A percentile compares a stretch with the other conserved stretches of the same genome.
phyloP scores from a whole-genome alignment of 176 grass and related monocot species.

The Microstegium vimineum region DNA sequence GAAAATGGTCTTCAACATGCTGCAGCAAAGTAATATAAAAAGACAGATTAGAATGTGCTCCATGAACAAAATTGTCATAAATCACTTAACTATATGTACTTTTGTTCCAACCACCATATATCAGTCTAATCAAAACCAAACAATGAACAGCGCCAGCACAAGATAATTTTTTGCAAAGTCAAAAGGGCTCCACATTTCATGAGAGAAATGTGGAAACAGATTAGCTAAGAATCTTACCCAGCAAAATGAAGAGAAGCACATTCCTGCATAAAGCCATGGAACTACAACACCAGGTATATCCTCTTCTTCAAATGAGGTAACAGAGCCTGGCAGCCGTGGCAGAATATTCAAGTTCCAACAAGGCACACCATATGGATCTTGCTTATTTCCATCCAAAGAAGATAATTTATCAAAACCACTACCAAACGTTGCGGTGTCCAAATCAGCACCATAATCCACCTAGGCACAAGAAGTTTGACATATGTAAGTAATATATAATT shows the following conservation, averaged over 20 bases:
- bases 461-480: conserved; percentile 29
- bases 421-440: conserved; percentile 77
- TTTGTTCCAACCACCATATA: neutral
- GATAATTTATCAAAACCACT: conserved; percentile 71
- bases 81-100: neutral
- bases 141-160: neutral
- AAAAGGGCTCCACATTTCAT: conserved; percentile 15
- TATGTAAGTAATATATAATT: conserved; percentile 18
- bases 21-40: conserved; percentile 30
- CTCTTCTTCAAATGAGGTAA: conserved; percentile 80
- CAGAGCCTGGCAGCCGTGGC: conserved; percentile 55
- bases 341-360: conserved; percentile 95
- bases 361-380: conserved; percentile 45
- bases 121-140: neutral
- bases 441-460: conserved; percentile 95
- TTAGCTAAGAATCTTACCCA: conserved; percentile 60
- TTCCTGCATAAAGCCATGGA: conserved; percentile 96
- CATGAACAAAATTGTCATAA: neutral
- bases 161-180: neutral
- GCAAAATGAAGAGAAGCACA: conserved; percentile 99
- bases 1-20: conserved; percentile 99
- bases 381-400: conserved; percentile 38
- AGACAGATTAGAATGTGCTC: conserved; percentile 9
- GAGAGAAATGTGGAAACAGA: conserved; percentile 24
- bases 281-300: conserved; percentile 93